Base-by-base conservation (phyloP, 352 stramenopile genomes). In the Phytophthora uliginosa region DNA sequence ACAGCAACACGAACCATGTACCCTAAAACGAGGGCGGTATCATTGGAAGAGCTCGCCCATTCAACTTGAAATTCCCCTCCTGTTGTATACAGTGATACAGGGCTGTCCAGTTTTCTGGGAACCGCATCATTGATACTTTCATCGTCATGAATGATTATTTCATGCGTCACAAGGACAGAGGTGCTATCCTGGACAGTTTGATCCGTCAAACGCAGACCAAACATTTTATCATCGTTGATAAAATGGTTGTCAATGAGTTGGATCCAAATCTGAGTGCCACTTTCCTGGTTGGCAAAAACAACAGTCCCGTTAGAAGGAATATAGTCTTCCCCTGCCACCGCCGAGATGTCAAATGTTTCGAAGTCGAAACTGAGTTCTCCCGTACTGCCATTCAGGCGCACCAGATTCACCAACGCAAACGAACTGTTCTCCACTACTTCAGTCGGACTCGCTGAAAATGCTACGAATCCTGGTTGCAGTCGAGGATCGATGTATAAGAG, bases 11-110 rank as follows among this genome's bases (percentile, higher is more conserved):
- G 78, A 66, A 93, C 54, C 13, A 93, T 31, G 55, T 82, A 88
- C 28, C 85, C 85, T 1, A 28, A 20, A 0, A 65, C 10, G 2
- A 24, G 13, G 0, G 18, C 52, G 34, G 50, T 28, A 31, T 67
- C 60, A 36, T 58, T n/a, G 13, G n/a, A 42, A 64, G 31, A 54
- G 20, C 12, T 61, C 20, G 13, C 10, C 81, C 81, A 90, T 18
- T 51, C n/a, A 48, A 91, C 26, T 55, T 76, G 69, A 24, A 93
- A 70, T 51, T 90, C 82, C 2, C 85, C 85, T 52, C 85, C 85
- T 15, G 78, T 93, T 15, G 50, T 50, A 26, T 68, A 67, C 2
- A 61, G 48, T 34, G 76, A 18, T 1, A 59, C 9, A 12, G 83
- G 15, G n/a, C 48, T 24, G 0, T 42, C 48, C 3, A 78, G 67